Percentiles rank a stretch among this genome's conserved stretches.
phyloP scores from a whole-genome alignment of 371 early-diverging fungal species.

The Zopfochytrium polystomum region DNA sequence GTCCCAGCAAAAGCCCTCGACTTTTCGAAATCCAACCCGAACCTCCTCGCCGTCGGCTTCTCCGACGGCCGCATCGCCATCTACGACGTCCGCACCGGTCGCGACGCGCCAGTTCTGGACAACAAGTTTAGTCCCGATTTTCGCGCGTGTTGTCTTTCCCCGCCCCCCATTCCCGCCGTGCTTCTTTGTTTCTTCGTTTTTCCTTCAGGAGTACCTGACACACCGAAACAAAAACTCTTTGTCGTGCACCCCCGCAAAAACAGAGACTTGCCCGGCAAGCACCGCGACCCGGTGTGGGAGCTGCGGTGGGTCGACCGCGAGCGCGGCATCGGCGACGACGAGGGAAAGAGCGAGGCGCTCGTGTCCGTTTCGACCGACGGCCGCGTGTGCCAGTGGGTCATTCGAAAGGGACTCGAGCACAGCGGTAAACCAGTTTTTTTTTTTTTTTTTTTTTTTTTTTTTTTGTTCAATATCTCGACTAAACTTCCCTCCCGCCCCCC shows the following conservation, averaged over 20 bases:
- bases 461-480: no score
- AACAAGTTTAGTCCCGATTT: conserved; percentile 21
- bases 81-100: conserved; percentile 46
- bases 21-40: conserved; percentile 45
- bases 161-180: background rate
- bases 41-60: conserved; percentile 50
- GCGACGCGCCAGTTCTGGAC: conserved; percentile 36
- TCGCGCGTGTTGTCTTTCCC: background rate
- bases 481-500: no score
- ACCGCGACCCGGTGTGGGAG: conserved; percentile 59
- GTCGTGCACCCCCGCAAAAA: background rate
- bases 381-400: conserved; percentile 50
- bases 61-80: conserved; percentile 46
- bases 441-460: no score
- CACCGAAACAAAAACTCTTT: conserved; percentile 1
- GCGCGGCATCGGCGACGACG: conserved; percentile 43
- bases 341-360: conserved; percentile 39
- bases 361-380: conserved; percentile 51
- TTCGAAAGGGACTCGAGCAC: conserved; percentile 51
- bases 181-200: background rate
- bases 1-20: conserved; percentile 47
- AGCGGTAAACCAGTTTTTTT: conserved; percentile 41
- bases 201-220: no score
- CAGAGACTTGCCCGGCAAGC: conserved; percentile 46
- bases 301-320: conserved; percentile 54